phyloP scores from a whole-genome alignment of 148 eudicot species.

The Euryodendron excelsum region DNA sequence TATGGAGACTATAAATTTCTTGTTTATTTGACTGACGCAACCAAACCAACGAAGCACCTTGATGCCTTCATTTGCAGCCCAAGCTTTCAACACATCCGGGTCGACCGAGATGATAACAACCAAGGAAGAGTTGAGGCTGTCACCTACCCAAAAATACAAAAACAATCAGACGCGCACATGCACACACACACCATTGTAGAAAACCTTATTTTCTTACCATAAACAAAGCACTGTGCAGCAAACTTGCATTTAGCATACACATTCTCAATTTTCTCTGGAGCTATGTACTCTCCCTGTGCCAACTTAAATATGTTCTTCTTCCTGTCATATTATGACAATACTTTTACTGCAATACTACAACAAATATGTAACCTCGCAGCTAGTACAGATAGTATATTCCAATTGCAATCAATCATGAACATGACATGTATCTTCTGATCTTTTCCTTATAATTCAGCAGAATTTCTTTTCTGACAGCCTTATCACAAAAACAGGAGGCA shows the following conservation, averaged over 20 bases:
- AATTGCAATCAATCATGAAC: neutral
- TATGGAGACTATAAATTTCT: neutral
- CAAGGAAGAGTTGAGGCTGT: constrained; percentile 79
- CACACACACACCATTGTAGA: too few relatives aligned
- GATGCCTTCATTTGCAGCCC: constrained; percentile 76
- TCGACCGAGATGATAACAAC: constrained; percentile 77
- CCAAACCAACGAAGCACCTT: constrained; percentile 43
- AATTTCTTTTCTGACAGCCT: neutral
- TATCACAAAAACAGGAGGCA: neutral
- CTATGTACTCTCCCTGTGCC: constrained; percentile 97
- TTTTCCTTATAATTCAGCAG: neutral
- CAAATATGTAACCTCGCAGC: neutral
- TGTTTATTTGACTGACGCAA: neutral
- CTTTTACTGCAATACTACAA: neutral
- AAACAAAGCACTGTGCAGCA: constrained; percentile 76
- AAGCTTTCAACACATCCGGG: constrained; percentile 58
- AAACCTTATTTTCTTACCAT: constrained; percentile 47
- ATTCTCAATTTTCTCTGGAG: constrained; percentile 97
- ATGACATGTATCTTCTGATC: neutral
- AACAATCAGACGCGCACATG: neutral
- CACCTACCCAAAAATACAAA: constrained; percentile 49
- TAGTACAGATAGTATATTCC: neutral
- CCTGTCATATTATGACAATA: constrained; percentile 41
- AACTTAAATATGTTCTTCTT: constrained; percentile 95
- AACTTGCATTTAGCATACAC: constrained; percentile 97